Evolutionary conservation across 2,329 filamentous ascomycete genomes (phyloP).

Genomic region (Paradendryphiella salina): DNA sequence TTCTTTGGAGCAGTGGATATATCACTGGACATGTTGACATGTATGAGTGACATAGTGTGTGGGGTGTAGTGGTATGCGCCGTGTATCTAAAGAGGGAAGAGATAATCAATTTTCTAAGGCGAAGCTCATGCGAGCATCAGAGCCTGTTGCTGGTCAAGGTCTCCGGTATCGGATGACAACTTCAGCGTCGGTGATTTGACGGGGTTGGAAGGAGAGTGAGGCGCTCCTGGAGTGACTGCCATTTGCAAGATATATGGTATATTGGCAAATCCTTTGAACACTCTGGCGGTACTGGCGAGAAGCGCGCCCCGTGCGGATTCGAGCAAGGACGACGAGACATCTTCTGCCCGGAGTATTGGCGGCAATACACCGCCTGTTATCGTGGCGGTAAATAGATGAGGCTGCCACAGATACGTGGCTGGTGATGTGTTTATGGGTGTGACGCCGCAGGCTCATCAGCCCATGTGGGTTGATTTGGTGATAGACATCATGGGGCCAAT

Average conservation of each 20-base stretch:
- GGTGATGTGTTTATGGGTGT: neutral
- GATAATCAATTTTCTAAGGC: neutral
- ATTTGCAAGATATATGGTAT: neutral
- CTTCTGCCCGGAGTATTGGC: neutral
- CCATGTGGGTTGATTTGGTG: neutral
- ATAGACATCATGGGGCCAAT: neutral
- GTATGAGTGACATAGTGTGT: neutral
- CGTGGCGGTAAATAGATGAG: neutral
- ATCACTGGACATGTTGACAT: too few relatives aligned
- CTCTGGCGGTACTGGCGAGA: conserved; percentile 1
- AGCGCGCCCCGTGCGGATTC: neutral
- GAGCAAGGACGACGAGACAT: neutral
- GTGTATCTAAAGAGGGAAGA: neutral
- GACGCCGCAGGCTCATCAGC: neutral
- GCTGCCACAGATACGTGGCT: neutral
- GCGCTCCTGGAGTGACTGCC: neutral
- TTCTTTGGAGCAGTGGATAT: neutral
- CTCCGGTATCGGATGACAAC: neutral
- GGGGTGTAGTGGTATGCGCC: neutral
- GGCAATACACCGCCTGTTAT: neutral
- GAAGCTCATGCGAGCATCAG: conserved; percentile 1
- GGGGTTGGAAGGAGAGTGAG: neutral
- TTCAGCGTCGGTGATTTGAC: neutral
- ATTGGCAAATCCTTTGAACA: neutral
- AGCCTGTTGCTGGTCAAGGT: neutral